Evolutionary conservation across 306 rosid genomes (phyloP).

Genomic region (Lathyrus tuberosus): DNA sequence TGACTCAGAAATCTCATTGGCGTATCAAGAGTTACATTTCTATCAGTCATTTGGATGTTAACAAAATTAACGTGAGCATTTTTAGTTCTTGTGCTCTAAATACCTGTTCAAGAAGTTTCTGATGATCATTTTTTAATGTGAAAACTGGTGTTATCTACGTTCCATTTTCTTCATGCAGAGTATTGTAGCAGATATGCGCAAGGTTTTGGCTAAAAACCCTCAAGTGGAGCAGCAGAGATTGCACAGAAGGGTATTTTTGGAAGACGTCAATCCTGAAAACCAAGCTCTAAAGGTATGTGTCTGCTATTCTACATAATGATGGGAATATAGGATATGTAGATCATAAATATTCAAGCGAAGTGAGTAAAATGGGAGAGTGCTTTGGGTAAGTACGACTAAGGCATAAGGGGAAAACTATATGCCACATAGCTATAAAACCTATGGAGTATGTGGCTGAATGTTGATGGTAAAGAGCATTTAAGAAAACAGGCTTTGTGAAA

Average conservation of each 20-base stretch:
- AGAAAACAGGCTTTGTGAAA: slow-evolving; percentile 2
- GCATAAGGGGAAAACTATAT: background rate
- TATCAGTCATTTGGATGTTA: slow-evolving; percentile 93
- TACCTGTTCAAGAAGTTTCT: slow-evolving; percentile 30
- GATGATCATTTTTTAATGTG: slow-evolving; percentile 29
- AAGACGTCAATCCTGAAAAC: slow-evolving; percentile 73
- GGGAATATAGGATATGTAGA: background rate
- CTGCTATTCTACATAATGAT: slow-evolving; percentile 15
- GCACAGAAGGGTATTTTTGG: slow-evolving; percentile 96
- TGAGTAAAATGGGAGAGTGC: background rate
- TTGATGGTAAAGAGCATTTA: background rate
- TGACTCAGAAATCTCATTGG: slow-evolving; percentile 98
- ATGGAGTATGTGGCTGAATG: slow-evolving; percentile 1
- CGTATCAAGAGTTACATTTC: slow-evolving; percentile 90
- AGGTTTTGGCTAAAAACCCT: slow-evolving; percentile 93
- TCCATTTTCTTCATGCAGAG: slow-evolving; percentile 50
- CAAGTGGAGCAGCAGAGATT: slow-evolving; percentile 98
- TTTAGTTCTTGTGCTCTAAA: slow-evolving; percentile 36
- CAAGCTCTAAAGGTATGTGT: slow-evolving; percentile 81
- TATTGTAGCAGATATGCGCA: slow-evolving; percentile 98
- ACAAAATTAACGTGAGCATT: slow-evolving; percentile 87
- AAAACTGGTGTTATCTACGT: slow-evolving; percentile 29
- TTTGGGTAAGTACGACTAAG: background rate
- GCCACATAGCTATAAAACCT: background rate
- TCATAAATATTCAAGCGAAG: background rate